Conservation (phyloP, 768 basidiomycete genomes). For the Butyriboletus loyo region DNA sequence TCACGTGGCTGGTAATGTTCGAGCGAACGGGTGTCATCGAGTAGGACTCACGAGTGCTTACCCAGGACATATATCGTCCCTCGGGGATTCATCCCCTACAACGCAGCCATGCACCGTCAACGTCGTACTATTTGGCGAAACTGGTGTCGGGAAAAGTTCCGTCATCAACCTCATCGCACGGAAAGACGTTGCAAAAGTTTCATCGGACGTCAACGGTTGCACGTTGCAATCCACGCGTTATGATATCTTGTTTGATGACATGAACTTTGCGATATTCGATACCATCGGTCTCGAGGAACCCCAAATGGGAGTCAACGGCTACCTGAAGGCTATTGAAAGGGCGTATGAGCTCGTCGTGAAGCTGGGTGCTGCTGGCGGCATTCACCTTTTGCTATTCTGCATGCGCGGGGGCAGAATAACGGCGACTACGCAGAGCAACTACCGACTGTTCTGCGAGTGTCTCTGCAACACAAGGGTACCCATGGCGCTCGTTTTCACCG, state of each 20-base stretch:
- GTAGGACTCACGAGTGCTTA: conserved; percentile 4
- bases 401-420: conserved; percentile 40
- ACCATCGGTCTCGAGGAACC: conserved; percentile 36
- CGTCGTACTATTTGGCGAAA: conserved; percentile 42
- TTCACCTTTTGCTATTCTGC: conserved; percentile 42
- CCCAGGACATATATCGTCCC: background rate
- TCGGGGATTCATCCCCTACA: background rate
- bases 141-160: conserved; percentile 35
- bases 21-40: background rate
- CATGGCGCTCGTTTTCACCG: conserved; percentile 38
- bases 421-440: conserved; percentile 36
- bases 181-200: conserved; percentile 20
- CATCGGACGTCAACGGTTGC: conserved; percentile 30
- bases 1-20: conserved; percentile 7
- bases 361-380: conserved; percentile 31
- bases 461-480: conserved; percentile 39
- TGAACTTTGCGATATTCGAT: conserved; percentile 29
- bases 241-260: conserved; percentile 18
- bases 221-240: conserved; percentile 35
- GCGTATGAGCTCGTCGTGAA: conserved; percentile 32
- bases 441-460: conserved; percentile 37
- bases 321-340: conserved; percentile 28
- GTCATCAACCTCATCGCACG: conserved; percentile 32
- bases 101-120: conserved; percentile 23
- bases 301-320: conserved; percentile 25